Percentiles rank a stretch among this genome's conserved stretches.
phyloP scores from a whole-genome alignment of 2,329 filamentous ascomycete species.

The Fusarium papillatum region DNA sequence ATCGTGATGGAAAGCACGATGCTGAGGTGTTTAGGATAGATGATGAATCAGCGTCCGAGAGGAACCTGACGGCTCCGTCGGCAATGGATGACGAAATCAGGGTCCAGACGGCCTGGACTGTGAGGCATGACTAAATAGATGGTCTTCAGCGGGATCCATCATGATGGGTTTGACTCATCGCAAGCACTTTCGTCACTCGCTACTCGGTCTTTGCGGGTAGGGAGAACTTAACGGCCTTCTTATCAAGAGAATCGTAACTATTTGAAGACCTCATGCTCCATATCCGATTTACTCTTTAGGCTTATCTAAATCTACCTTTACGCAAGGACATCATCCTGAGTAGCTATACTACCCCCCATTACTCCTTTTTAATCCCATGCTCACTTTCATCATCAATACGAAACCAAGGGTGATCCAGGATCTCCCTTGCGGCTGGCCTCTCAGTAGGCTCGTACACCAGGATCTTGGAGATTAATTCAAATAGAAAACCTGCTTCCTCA shows the following conservation, averaged over 20 bases:
- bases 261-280: too few relatives aligned
- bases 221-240: too few relatives aligned
- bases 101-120: neutral
- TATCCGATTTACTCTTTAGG: too few relatives aligned
- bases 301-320: too few relatives aligned
- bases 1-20: neutral
- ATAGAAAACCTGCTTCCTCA: constrained; percentile 36
- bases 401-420: constrained; percentile 44
- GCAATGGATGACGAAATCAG: neutral
- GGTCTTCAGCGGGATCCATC: too few relatives aligned
- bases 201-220: too few relatives aligned
- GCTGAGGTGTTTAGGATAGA: neutral
- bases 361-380: neutral
- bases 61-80: neutral
- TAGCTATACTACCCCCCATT: too few relatives aligned
- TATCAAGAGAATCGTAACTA: too few relatives aligned
- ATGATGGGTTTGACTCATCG: too few relatives aligned
- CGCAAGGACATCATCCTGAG: too few relatives aligned
- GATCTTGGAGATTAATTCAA: constrained; percentile 40
- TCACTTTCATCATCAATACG: neutral
- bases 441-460: constrained; percentile 39
- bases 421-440: constrained; percentile 32
- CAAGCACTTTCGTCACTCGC: too few relatives aligned
- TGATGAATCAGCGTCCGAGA: neutral
- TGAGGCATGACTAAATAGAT: neutral